Base-by-base conservation (phyloP, 2,329 filamentous ascomycete genomes). In the Pseudogymnoascus verrucosus region DNA sequence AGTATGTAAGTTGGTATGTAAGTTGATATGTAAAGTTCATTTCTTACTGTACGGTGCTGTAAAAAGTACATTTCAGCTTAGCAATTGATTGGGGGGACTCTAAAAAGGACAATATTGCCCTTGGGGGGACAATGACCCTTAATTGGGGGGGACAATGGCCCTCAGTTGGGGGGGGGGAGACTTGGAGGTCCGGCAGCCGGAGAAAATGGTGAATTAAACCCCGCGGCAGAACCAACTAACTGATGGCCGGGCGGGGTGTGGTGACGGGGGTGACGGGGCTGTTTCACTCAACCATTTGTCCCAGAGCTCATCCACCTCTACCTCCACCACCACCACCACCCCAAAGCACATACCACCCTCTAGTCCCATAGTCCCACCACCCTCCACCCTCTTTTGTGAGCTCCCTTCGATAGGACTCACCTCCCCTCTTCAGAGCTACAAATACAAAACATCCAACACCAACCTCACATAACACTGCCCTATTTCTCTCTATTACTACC, bases 391-490 rank as follows among this genome's bases (percentile, higher is more conserved):
- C 42, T 47, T 47, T 21, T 47, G 21, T 47, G 42, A 47, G 42
- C 42, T 47, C 19, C 19, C 42, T 47, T 47, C 42, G 4, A 47
- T 47, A 47, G 42, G 11, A 47, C 42, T 47, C 42, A 26, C 65
- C 66, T 63, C 39, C 31, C 16, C 60, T 62, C 62, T 62, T 63
- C 62, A 67, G 63, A 65, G 37, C 57, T 65, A 47, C 42, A 47
- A 47, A 26, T 16, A 23, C 21, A 47, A 21, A 42, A 23, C 42
- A 26, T 26, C 37, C 21, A 47, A 26, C 42, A 47, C 21, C 19
- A 7, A 14, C 42, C 42, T 26, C 42, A 26, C 19, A 47, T 26
- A 47, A 47, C 12, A 23, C 42, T 47, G 1, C 21, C 64, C 47
- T 60, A 51, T 37, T 31, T 64, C 66, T 59, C 51, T 26, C 37